Conservation (phyloP, 441 rosid species). For the Manihot esculenta region DNA sequence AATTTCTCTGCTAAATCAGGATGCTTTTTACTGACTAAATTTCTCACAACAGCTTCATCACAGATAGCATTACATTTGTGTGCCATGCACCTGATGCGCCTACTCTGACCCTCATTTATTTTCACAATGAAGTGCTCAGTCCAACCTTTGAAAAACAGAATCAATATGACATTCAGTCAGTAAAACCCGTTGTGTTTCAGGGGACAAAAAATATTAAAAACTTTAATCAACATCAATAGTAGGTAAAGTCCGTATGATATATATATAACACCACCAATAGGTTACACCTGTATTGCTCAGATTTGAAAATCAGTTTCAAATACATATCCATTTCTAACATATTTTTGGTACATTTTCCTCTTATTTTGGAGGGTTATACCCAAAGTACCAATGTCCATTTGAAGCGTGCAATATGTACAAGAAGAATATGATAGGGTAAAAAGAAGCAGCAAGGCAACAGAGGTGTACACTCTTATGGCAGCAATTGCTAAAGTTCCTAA, state of each 20-base stretch:
- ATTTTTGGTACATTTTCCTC: not conserved
- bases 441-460: not conserved
- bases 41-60: slow-evolving; percentile 63
- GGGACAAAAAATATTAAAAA: not conserved
- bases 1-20: slow-evolving; percentile 59
- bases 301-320: not conserved
- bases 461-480: not conserved
- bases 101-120: slow-evolving; percentile 76
- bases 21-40: slow-evolving; percentile 53
- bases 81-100: slow-evolving; percentile 73
- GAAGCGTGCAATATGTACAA: not conserved
- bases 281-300: not conserved
- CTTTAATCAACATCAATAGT: not conserved
- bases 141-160: slow-evolving; percentile 51
- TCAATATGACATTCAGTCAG: slow-evolving; percentile 6
- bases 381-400: not conserved
- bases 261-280: not conserved
- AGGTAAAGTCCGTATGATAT: not conserved
- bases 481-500: not conserved
- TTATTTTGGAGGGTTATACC: not conserved
- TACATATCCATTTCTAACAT: not conserved
- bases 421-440: not conserved
- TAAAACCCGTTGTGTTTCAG: not conserved
- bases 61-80: slow-evolving; percentile 64
- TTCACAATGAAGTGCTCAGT: slow-evolving; percentile 70